Evolutionary conservation across 345 rosid species (phyloP).

Genomic region (Balakata baccata): DNA sequence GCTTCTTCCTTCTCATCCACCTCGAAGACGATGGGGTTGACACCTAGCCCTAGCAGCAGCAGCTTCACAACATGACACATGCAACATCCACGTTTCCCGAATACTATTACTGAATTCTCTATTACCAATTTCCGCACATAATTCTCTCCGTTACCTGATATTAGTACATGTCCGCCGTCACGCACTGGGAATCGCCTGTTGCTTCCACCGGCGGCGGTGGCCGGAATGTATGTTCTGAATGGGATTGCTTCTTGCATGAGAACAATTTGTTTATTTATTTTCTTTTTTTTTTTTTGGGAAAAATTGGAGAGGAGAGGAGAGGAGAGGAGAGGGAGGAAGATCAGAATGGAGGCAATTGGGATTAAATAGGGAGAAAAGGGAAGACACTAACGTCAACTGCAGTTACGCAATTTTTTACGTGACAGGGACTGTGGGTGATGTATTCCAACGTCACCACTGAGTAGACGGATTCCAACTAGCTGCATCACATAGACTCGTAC

Average conservation of each 20-base stretch:
- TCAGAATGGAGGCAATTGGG: background rate
- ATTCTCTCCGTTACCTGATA: background rate
- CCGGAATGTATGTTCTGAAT: conserved; percentile 23
- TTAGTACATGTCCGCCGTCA: conserved; percentile 9
- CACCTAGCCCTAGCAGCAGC: conserved; percentile 67
- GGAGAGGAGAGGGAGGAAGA: background rate
- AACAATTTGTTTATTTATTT: background rate
- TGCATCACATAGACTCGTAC: conserved; percentile 12
- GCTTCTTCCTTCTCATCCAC: conserved; percentile 55
- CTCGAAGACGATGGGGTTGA: conserved; percentile 63
- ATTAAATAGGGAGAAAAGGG: conserved; percentile 10
- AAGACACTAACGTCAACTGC: conserved; percentile 56
- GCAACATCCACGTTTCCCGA: conserved; percentile 66
- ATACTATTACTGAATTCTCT: conserved; percentile 59
- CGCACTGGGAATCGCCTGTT: conserved; percentile 16
- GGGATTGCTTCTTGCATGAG: conserved; percentile 28
- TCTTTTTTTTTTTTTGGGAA: background rate
- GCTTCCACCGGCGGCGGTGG: conserved; percentile 17
- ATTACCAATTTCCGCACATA: conserved; percentile 37
- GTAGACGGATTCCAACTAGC: conserved; percentile 38
- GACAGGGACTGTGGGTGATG: conserved; percentile 45
- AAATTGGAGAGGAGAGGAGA: background rate
- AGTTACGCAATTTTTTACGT: conserved; percentile 52
- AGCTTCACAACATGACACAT: conserved; percentile 71
- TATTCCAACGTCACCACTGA: conserved; percentile 35